Evolutionary conservation across 805 yeast species (phyloP), one percentile per base, ranked within the genome.

Genomic region (Saccharomycopsis amapae): DNA sequence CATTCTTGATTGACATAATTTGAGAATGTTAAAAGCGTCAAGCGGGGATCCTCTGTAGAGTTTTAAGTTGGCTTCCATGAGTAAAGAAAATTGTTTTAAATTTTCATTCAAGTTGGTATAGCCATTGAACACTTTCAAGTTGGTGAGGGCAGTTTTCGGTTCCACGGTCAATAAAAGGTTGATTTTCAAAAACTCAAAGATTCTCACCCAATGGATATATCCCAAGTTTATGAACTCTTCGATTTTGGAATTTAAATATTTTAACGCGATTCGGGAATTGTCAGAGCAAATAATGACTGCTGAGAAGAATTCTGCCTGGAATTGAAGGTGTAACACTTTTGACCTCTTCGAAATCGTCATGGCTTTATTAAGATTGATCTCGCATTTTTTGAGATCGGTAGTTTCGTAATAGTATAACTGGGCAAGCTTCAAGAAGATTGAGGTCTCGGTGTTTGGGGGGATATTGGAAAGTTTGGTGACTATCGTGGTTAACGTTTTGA

Each of bases 381-480:
- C 52, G 22, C 42, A 37, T 13, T 28, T 35, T 15, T 39, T 38
- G 7, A 34, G 18, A 35, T 44, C 36, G n/a, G 28, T 18, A 13
- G 54, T 51, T 33, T 51, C 54, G 17, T 38, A 26, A 23, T 28
- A 20, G 18, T 51, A 51, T 15, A 51, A 25, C 33, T 51, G 49
- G 3, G 54, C 49, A 10, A 51, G 24, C 25, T 38, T 40, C 12
- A 51, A 32, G 30, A 42, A 30, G 3, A 45, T 26, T 2, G 49
- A 48, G 3, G 45, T 31, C 36, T 48, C 49, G 1, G 43, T 41
- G 18, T 12, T 20, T 7, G 50, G 39, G 2, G 54, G 45, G 12
- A 48, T 20, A 28, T 42, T 45, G 13, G 36, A 34, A 15, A 38
- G 38, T 20, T 41, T 41, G 13, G 46, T 40, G n/a, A 43, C 40